Base-by-base conservation (phyloP, 2,329 filamentous ascomycete genomes). In the Clonostachys chloroleuca region DNA sequence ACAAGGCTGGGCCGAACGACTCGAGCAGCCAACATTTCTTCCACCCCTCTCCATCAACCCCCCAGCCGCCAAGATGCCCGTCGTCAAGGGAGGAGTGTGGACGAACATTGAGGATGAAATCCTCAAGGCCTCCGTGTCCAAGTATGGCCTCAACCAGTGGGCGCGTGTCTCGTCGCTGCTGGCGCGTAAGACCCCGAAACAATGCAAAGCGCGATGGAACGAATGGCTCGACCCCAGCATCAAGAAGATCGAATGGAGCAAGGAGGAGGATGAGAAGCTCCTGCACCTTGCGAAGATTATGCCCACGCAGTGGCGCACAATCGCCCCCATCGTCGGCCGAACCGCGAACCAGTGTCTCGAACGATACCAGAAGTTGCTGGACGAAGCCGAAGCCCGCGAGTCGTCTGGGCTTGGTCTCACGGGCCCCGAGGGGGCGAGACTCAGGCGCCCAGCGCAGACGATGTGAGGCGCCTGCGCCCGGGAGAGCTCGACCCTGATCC, bases 171-270 rank as follows among this genome's bases (percentile, higher is more conserved):
- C 94, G 47, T 97, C 94, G 49, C 82, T 99, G 54, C 85, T 99
- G 55, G 92, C 92, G 64, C 89, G 95, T 62, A 99, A 99, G 70
- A 97, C 94, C 34, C 86, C 94, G 45, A 99, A 99, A 74, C 94
- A 99, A 74, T 99, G 94, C 83, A 99, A 99, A 74, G 92, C 94
- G 51, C 81, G 94, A 73, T 99, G 94, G 94, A 84, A 86, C 65
- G 92, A 99, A 79, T 99, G 94, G 92, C 81, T 99, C 56, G 94
- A 99, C 63, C 94, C 94, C 17, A 89, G 89, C 64, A 97, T 99
- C 74, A 89, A 92, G 62, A 99, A 99, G 77, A 94, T 95, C 58
- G 94, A 99, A 73, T 99, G 94, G 92, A 96, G 90, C 64, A 89
- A 94, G 62, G 94, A 99, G 69, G 94, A 99, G 67, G 94, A 99